Evolutionary conservation across 2,329 filamentous ascomycete species (phyloP).

Genomic region (Fusarium metavorans): DNA sequence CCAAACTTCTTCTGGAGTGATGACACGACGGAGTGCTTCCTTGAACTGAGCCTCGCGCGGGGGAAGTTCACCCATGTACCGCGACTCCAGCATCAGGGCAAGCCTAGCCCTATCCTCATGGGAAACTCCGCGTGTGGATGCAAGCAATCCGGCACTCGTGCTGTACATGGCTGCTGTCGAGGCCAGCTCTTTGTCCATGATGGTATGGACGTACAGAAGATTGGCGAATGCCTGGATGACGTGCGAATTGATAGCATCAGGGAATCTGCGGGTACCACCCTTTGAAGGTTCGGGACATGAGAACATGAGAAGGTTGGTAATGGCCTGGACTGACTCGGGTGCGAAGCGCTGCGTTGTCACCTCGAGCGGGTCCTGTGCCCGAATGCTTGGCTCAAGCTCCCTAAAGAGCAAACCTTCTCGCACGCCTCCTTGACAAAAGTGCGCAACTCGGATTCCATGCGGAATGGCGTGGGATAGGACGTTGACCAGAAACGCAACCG

Average conservation of each 20-base stretch:
- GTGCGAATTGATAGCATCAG: conserved; percentile 56
- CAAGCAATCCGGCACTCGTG: conserved; percentile 73
- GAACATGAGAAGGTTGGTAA: conserved; percentile 61
- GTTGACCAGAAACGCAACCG: conserved; percentile 75
- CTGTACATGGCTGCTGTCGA: conserved; percentile 71
- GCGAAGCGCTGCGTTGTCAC: conserved; percentile 69
- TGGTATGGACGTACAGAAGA: conserved; percentile 65
- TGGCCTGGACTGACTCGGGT: conserved; percentile 56
- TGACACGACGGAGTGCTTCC: conserved; percentile 62
- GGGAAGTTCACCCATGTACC: conserved; percentile 72
- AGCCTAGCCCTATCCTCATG: conserved; percentile 72
- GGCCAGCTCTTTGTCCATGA: conserved; percentile 64
- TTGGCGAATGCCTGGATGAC: conserved; percentile 70
- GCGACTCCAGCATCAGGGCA: conserved; percentile 71
- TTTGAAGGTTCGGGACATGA: conserved; percentile 56
- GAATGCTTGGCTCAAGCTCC: conserved; percentile 59
- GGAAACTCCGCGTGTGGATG: conserved; percentile 70
- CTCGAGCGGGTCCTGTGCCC: conserved; percentile 67
- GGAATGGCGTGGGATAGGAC: conserved; percentile 72
- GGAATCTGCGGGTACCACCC: conserved; percentile 42
- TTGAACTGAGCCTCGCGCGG: conserved; percentile 69
- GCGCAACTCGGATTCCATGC: conserved; percentile 67
- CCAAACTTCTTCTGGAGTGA: conserved; percentile 69
- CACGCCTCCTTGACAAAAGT: conserved; percentile 79
- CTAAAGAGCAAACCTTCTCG: conserved; percentile 75